phyloP scores from a whole-genome alignment of 2,329 filamentous ascomycete species.

The Trichoderma oligosporum region DNA sequence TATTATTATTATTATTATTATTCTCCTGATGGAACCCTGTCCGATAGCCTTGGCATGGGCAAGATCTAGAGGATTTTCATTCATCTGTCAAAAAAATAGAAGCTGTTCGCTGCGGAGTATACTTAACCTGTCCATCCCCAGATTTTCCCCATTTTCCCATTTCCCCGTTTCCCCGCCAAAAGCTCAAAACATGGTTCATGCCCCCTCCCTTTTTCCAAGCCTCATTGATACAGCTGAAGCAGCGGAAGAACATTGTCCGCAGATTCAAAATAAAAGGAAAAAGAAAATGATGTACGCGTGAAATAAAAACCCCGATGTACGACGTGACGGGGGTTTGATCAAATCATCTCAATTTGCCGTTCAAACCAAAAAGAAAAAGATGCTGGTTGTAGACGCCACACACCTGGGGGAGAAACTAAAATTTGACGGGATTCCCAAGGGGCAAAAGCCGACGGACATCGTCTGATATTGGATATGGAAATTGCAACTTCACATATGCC shows the following conservation, averaged over 20 bases:
- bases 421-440: slow-evolving; percentile 2
- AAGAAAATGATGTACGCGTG: neutral
- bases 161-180: slow-evolving; percentile 17
- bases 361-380: neutral
- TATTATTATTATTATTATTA: too few species aligned
- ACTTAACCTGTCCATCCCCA: slow-evolving; percentile 15
- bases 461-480: neutral
- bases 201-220: neutral
- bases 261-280: too few species aligned
- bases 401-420: slow-evolving; percentile 4
- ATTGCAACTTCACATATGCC: neutral
- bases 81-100: slow-evolving; percentile 9
- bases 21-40: neutral
- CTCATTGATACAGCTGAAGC: neutral
- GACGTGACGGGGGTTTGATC: neutral
- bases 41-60: neutral
- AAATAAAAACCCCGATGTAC: slow-evolving; percentile 11
- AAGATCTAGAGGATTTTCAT: slow-evolving; percentile 1
- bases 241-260: neutral
- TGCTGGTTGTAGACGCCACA: slow-evolving; percentile 7
- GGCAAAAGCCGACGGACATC: neutral
- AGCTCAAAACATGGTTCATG: slow-evolving; percentile 4
- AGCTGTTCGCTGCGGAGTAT: slow-evolving; percentile 17
- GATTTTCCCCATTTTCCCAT: slow-evolving; percentile 16
- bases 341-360: slow-evolving; percentile 12